phyloP scores from a whole-genome alignment of 768 basidiomycete genomes.

The Leccinum rimulosum region DNA sequence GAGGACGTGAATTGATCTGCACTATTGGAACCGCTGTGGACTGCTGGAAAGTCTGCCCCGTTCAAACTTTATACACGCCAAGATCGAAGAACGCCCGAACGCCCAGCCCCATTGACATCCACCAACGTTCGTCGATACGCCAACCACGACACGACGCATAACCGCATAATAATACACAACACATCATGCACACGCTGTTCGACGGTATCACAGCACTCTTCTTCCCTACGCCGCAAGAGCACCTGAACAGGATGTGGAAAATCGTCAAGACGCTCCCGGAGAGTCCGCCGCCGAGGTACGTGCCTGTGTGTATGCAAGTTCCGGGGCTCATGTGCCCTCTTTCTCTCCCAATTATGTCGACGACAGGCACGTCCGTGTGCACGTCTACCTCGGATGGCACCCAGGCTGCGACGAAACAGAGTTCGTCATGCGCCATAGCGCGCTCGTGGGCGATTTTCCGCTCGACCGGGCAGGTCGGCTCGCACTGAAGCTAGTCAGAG shows the following conservation, averaged over 20 bases:
- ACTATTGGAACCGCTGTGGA: background rate
- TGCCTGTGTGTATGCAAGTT: background rate
- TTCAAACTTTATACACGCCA: background rate
- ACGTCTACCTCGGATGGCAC: slow-evolving; percentile 29
- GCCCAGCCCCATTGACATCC: background rate
- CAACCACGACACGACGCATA: background rate
- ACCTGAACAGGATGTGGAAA: slow-evolving; percentile 26
- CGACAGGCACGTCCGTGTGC: slow-evolving; percentile 31
- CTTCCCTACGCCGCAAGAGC: slow-evolving; percentile 16
- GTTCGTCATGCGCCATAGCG: slow-evolving; percentile 25
- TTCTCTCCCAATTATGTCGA: background rate
- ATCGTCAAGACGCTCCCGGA: slow-evolving; percentile 16
- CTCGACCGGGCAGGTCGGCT: slow-evolving; percentile 25
- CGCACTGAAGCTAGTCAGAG: slow-evolving; percentile 12
- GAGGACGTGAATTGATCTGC: background rate
- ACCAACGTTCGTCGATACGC: background rate
- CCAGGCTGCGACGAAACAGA: slow-evolving; percentile 30
- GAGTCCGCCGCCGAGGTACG: slow-evolving; percentile 18
- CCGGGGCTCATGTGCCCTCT: background rate
- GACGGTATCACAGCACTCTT: slow-evolving; percentile 16
- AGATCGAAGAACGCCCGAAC: background rate
- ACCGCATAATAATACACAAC: background rate
- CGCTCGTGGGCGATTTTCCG: slow-evolving; percentile 27
- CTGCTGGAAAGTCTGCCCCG: background rate
- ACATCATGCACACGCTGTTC: background rate